Evolutionary conservation across 1,284 basidiomycete species (phyloP).

Genomic region (Apiotrichum porosum): DNA sequence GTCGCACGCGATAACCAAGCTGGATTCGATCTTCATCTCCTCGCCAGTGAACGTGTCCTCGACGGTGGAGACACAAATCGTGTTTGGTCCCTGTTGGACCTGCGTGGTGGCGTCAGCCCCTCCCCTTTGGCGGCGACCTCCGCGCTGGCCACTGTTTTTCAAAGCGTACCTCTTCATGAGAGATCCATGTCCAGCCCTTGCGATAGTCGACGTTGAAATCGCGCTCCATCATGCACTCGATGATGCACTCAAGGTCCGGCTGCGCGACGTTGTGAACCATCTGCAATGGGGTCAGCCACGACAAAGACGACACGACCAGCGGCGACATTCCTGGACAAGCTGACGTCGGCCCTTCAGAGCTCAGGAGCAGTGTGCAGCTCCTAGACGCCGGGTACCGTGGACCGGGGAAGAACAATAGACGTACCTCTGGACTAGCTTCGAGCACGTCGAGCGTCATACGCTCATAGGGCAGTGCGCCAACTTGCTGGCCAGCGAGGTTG

Average conservation of each 20-base stretch:
- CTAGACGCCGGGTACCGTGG: background rate
- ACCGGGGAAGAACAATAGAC: background rate
- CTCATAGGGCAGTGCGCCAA: conserved; percentile 23
- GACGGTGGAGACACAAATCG: conserved; percentile 14
- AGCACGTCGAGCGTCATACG: conserved; percentile 20
- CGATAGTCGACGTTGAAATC: conserved; percentile 19
- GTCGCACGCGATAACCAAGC: conserved; percentile 22
- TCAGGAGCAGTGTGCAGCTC: background rate
- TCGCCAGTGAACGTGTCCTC: conserved; percentile 26
- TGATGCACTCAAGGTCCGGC: conserved; percentile 23
- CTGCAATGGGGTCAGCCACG: conserved; percentile 3
- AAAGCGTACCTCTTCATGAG: conserved; percentile 15
- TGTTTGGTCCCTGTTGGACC: conserved; percentile 5
- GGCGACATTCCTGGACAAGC: too few species aligned
- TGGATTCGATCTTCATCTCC: conserved; percentile 11
- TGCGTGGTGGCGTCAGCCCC: background rate
- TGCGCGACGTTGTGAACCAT: conserved; percentile 31
- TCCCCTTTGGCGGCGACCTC: background rate
- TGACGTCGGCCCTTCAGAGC: too few species aligned
- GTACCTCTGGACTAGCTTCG: conserved; percentile 21
- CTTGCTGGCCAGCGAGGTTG: conserved; percentile 17
- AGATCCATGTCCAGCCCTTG: conserved; percentile 26
- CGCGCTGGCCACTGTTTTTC: too few species aligned
- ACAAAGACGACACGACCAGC: too few species aligned
- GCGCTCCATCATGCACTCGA: conserved; percentile 13